Conservation (phyloP, 2,329 filamentous ascomycete species). For the Coniochaeta hoffmannii region DNA sequence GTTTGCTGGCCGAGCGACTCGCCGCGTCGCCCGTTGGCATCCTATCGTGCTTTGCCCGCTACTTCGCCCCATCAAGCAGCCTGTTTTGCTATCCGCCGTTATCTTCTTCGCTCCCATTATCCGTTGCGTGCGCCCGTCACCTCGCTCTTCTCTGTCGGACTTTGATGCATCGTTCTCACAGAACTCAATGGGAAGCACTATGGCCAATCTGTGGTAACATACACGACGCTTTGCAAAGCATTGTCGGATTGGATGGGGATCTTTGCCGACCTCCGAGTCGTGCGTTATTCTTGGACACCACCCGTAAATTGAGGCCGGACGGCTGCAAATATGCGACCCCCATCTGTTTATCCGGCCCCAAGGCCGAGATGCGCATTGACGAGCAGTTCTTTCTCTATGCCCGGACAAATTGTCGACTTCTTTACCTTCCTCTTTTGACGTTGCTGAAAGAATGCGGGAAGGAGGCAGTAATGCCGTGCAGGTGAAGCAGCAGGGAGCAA, state of each 20-base stretch:
- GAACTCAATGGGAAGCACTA: not conserved
- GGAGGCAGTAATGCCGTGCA: no score
- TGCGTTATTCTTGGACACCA: constrained; percentile 1
- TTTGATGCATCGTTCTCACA: not conserved
- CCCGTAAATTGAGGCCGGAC: not conserved
- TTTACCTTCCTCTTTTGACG: not conserved
- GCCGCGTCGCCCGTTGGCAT: not conserved
- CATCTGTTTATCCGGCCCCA: not conserved
- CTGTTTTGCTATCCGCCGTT: not conserved
- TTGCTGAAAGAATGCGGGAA: no score
- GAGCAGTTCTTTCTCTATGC: not conserved
- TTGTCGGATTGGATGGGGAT: not conserved
- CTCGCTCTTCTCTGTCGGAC: no score
- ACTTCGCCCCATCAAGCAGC: not conserved
- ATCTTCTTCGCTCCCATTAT: no score
- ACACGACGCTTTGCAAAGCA: not conserved
- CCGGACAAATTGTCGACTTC: no score
- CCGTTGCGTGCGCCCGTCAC: no score
- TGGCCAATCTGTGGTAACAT: not conserved
- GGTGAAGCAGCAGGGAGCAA: no score
- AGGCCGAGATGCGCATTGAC: not conserved
- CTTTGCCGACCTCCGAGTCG: not conserved
- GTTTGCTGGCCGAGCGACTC: not conserved
- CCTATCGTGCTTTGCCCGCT: not conserved
- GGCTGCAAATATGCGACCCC: not conserved